Conservation (phyloP, 331 rosid genomes). For the Cucumis variabilis region DNA sequence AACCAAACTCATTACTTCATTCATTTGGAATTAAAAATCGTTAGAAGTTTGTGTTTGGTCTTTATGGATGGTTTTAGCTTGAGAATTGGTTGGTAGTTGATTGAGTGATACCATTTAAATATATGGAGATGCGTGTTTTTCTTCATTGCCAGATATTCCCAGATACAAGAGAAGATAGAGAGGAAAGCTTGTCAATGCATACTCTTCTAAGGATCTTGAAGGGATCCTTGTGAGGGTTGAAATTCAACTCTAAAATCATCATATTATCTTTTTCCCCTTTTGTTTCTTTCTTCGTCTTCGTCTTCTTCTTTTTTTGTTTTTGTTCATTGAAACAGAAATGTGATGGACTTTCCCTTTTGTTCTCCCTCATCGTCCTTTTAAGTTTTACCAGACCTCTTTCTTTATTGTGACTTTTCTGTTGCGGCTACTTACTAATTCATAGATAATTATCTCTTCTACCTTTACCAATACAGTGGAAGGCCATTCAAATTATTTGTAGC, state of each 20-base stretch:
- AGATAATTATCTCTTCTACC: neutral
- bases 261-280: neutral
- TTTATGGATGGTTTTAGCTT: too few relatives aligned
- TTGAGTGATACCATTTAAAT: neutral
- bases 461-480: neutral
- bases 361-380: neutral
- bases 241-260: neutral
- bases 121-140: neutral
- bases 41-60: too few relatives aligned
- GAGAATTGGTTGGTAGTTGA: too few relatives aligned
- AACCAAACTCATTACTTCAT: too few relatives aligned
- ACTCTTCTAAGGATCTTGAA: constrained; percentile 89
- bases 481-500: neutral
- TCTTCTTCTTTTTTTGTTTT: too few relatives aligned
- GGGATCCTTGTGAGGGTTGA: constrained; percentile 85
- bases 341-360: neutral
- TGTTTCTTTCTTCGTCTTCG: neutral
- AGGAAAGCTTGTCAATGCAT: constrained; percentile 84
- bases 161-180: constrained; percentile 91
- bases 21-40: too few relatives aligned
- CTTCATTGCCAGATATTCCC: constrained; percentile 54
- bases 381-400: neutral
- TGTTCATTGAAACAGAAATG: neutral
- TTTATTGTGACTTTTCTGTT: neutral
- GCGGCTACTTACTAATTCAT: neutral